Base-by-base conservation (phyloP, 179 eudicot species). In the Camellia oleifera region DNA sequence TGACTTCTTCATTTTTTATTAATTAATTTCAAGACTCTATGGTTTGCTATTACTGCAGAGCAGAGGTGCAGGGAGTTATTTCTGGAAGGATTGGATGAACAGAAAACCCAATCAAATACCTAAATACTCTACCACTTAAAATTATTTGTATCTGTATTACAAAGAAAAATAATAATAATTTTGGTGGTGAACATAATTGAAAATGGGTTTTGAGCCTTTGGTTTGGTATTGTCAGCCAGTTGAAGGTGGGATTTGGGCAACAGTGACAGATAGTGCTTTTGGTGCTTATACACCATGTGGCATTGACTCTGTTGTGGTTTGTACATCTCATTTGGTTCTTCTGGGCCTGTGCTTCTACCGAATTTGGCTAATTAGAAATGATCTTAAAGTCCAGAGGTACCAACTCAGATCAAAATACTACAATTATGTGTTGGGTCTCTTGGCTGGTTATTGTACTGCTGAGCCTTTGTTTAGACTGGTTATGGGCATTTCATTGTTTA, bases 281-380 rank as follows among this genome's bases (percentile, higher is more conserved):
- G 98, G 98, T 75, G 86, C 90, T 79, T 93, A 86, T 79, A 92
- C 98, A 40, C 98, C 97, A 0, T 95, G 97, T 82, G 94, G 85
- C 58, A 86, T 88, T 18, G 91, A 90, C 76, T 80, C 91, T 57
- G 11, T 86, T 60, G 97, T 93, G 80, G 72, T 88, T 53, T 75
- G 88, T 77, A 52, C 92, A 32, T 90, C 97, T 15, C 85, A 89
- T 86, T 82, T 92, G 88, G 90, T 85, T 68, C 88, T 93, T 66
- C 62, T 92, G 78, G 91, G 86, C 69, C 83, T 92, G 79, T 86
- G 93, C 76, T 78, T 90, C 4, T 90, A 93, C 75, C 91, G 98
- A 45, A 77, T 91, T 82, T 90, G 97, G 97, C 66, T 86, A 50
- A 82, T 79, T 58, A 81, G 71, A 71, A 92, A 82, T 79, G 87